Evolutionary conservation across 768 basidiomycete species (phyloP), one percentile per base, ranked within the genome.

Genomic region (Pholiota conissans): DNA sequence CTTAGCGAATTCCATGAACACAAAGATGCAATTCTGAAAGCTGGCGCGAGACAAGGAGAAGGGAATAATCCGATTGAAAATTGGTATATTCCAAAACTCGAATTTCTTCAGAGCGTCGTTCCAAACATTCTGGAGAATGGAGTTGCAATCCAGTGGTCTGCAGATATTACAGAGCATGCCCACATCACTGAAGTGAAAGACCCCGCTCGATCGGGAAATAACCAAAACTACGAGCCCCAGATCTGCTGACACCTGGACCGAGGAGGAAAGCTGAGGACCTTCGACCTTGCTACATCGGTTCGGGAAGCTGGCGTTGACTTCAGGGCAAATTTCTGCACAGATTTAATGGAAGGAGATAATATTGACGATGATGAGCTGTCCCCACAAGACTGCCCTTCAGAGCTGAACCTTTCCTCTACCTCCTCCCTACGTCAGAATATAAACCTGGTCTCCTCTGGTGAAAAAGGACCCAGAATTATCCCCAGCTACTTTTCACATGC

Each of bases 21-120:
- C 65, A 79, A 79, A 55, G 39, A 70, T 5, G 59, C 61, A 3
- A 73, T 79, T 32, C 60, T 75, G 13, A 60, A 62, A 1, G 63
- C 66, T 2, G 66, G 69, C 11, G 70, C 70, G 26, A 55, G 66
- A 18, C 18, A 40, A n/a, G 72, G 73, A 18, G 65, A 66, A 8
- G 20, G 34, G 24, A 52, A 52, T 22, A 3, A 13, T 9, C 72
- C 2, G 78, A 79, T 57, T 66, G 75, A 37, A 58, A 66, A 78
- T 52, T 80, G 71, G 63, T 49, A 71, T 16, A 79, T 81, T 39
- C 77, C 74, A 1, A 82, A 82, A 59, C 70, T 78, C 22, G 74
- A 75, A 52, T 57, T 73, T 10, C 58, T 75, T 26, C 72, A 73
- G 16, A 69, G 65, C 35, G 64, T 76, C 4, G 26, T 51, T 1